Conservation (phyloP, 208 protist genomes). For the Crithidia fasciculata region DNA sequence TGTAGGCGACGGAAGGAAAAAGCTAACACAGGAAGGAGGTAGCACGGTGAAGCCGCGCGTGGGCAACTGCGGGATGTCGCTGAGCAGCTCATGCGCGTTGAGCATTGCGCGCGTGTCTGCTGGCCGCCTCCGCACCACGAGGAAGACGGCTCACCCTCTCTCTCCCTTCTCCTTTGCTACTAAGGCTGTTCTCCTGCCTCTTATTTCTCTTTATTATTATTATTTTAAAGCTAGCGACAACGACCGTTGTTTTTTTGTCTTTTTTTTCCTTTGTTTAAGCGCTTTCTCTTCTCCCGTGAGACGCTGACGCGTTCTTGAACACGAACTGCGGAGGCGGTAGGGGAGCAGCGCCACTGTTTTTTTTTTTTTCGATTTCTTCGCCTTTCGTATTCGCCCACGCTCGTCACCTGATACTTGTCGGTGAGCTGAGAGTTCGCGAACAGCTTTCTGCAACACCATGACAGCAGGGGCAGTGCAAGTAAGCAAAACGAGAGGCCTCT, state of each 20-base stretch:
- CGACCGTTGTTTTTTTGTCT: conserved; percentile 1
- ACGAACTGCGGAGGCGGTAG: background rate
- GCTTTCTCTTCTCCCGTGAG: background rate
- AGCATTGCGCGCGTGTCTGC: too few relatives aligned
- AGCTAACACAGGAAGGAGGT: background rate
- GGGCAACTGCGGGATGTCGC: background rate
- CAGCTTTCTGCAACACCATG: too few relatives aligned
- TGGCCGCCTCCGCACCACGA: too few relatives aligned
- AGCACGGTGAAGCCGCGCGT: background rate
- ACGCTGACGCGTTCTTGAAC: background rate
- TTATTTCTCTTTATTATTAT: background rate
- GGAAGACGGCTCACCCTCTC: background rate
- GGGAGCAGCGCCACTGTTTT: background rate
- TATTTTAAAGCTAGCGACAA: background rate
- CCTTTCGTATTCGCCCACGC: background rate
- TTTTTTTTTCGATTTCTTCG: background rate
- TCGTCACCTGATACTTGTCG: background rate
- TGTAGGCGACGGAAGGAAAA: conserved; percentile 7
- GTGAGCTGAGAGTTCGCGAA: too few relatives aligned
- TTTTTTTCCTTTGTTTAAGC: conserved; percentile 6
- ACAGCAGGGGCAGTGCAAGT: too few relatives aligned
- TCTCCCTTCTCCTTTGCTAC: background rate
- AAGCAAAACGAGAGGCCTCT: too few relatives aligned
- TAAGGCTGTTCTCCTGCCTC: background rate
- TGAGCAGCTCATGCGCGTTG: too few relatives aligned